Evolutionary conservation across 2,329 filamentous ascomycete species (phyloP), one percentile per base, ranked within the genome.

Genomic region (Aspergillus terreus): DNA sequence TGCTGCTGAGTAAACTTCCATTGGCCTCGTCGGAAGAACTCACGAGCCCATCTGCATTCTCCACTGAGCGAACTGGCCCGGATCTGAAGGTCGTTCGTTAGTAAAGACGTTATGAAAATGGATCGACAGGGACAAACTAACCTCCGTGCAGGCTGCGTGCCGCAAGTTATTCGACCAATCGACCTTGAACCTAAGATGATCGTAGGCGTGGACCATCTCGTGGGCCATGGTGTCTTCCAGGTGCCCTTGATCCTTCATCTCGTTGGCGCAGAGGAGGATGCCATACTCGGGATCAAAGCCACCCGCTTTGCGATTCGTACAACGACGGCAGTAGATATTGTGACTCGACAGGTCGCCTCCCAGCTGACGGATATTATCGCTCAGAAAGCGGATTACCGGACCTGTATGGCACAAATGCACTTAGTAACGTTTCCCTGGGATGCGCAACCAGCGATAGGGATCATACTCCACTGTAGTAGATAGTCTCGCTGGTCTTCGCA

Each of bases 131-230:
- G 10, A 2, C 30, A 10, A 38, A 68, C 74, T 57, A 72, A 92
- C 90, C 85, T 99, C 94, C 50, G 92, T 87, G 71, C 94, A 99
- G 50, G 94, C 94, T 33, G 92, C 89, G 73, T 99, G 94, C 69
- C 86, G 84, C 71, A 99, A 69, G 69, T 90, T 76, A 76, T 88
- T 83, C n/a, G 76, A 72, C 76, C 88, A 89, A 66, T 97, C 87
- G 42, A 96, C 85, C 72, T 96, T 94, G 78, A 90, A 99, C 57
- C 92, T 78, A 61, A 97, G 67, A 69, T 95, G 88, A 69, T 99
- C 94, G 79, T 91, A 97, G 1, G 92, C 92, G 71, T 99, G 94
- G 48, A 99, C 88, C 90, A 99, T 95, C 76, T 99, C 94, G 72
- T 99, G 94, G 25, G 92, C 86, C 65, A 99, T 77, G 10, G 92